These are phyloP conservation scores for Glycyrrhiza uralensis DNA, from an alignment of 306 rosid genomes.

Conservation along the genomic window DNA sequence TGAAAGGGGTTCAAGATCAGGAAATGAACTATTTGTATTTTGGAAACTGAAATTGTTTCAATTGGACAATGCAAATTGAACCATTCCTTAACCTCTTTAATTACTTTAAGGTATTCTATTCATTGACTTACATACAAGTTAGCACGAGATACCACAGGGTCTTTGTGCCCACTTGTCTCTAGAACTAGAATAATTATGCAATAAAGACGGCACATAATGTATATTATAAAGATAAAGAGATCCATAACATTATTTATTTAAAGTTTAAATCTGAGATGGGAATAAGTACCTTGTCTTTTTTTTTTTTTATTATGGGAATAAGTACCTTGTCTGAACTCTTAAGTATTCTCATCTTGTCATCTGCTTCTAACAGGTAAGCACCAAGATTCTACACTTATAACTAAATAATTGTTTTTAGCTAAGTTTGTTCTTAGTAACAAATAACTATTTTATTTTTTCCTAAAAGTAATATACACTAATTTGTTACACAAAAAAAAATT, in stretches of 20 bases:
- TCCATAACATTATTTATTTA: background rate
- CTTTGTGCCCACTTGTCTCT: background rate
- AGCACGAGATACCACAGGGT: background rate
- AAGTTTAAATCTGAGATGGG: slow-evolving; percentile 18
- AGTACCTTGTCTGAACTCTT: slow-evolving; percentile 20
- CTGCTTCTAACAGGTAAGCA: background rate
- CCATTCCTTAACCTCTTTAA: background rate
- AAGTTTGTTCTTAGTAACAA: background rate
- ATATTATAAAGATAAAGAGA: slow-evolving; percentile 20
- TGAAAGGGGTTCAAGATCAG: background rate
- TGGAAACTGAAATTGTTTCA: background rate
- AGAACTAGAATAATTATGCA: background rate
- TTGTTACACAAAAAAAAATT: background rate
- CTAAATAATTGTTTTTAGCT: background rate
- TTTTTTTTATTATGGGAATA: too few species aligned
- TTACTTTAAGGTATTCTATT: background rate
- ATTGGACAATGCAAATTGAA: background rate
- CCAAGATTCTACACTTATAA: background rate
- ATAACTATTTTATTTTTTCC: background rate
- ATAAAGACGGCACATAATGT: background rate
- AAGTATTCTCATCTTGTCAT: slow-evolving; percentile 12
- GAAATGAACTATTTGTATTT: background rate
- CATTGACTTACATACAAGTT: background rate
- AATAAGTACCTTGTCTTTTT: slow-evolving; percentile 36
- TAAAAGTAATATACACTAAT: background rate